These are phyloP conservation scores for Hypoxylon sp. DNA, from an alignment of 2,329 filamentous ascomycete species.

Conservation along the genomic window DNA sequence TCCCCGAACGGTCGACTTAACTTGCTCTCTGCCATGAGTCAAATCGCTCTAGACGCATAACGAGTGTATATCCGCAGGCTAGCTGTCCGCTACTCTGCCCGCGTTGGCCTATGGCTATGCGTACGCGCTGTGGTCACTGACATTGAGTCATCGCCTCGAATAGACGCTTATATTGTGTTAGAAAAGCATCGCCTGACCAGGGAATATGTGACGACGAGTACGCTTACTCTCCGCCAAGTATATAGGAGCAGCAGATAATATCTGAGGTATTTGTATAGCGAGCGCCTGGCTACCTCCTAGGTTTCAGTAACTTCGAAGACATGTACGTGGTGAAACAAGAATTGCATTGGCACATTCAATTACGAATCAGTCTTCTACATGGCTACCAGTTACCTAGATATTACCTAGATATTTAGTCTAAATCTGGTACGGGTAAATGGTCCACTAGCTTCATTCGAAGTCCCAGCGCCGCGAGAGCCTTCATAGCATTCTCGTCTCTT, in stretches of 20 bases:
- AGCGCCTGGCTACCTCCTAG: not conserved
- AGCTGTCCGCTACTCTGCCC: not conserved
- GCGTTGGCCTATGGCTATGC: not conserved
- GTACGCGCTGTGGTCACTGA: not conserved
- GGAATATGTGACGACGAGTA: not conserved
- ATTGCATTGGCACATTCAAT: not conserved
- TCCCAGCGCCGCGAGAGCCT: conserved; percentile 77
- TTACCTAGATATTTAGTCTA: conserved; percentile 58
- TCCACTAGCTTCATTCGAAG: conserved; percentile 80
- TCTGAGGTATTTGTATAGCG: not conserved
- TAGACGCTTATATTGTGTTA: not conserved
- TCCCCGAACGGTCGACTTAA: not conserved
- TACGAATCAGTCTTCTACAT: not conserved
- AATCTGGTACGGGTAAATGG: conserved; percentile 81
- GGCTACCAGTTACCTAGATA: no score
- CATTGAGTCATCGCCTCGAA: not conserved
- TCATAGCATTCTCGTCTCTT: conserved; percentile 74
- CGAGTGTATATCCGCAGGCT: not conserved
- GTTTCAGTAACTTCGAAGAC: not conserved
- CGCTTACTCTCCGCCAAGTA: not conserved
- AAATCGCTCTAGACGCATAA: not conserved
- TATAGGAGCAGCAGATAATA: not conserved
- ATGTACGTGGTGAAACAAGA: not conserved
- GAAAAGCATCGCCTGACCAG: not conserved
- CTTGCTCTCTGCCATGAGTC: not conserved